Evolutionary conservation across 208 protist species (phyloP), one percentile per base, ranked within the genome.

Genomic region (Crithidia acanthocephali): DNA sequence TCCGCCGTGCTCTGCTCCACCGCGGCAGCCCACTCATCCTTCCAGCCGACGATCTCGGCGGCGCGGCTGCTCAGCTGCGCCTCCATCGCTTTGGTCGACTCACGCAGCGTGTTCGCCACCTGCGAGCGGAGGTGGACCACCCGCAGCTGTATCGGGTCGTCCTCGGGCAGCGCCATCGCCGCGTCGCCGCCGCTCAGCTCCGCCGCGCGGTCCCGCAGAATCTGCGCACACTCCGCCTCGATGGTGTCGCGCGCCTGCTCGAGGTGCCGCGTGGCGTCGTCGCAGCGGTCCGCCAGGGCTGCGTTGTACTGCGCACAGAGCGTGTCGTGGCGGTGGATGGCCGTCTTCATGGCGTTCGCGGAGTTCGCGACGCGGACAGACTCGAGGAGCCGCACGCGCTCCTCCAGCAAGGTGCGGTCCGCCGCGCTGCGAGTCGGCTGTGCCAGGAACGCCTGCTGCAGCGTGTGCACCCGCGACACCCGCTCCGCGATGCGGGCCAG

Each of bases 1-100:
- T 96, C 88, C 20, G 80, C 83, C 28, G 37, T 81, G 71, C 86
- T 93, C 51, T 88, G 84, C 64, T 80, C 84, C 15, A 75, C 48
- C 27, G 70, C 65, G 28, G 67, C 62, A 15, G n/a, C 22, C 45
- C 85, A 63, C 48, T 79, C 68, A 2, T 77, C 68, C 50, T 79
- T 72, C 32, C 88, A 77, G 23, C 30, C 28, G 56, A 83, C 50
- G 2, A 70, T 33, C 75, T 92, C 85, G 20, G 28, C 25, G 72
- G 80, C 76, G 8, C 91, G 74, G 18, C 52, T 33, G 33, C 81
- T 76, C 37, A 79, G 74, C 74, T 86, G 65, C 67, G 77, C 77
- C 37, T 70, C 73, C 7, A 89, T 56, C 51, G 61, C 74, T 2
- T 55, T 63, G 4, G 47, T 56, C 8, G 65, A 62, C 56, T 78